Evolutionary conservation across 2,329 filamentous ascomycete genomes (phyloP).

Genomic region (Beauveria rudraprayagi): DNA sequence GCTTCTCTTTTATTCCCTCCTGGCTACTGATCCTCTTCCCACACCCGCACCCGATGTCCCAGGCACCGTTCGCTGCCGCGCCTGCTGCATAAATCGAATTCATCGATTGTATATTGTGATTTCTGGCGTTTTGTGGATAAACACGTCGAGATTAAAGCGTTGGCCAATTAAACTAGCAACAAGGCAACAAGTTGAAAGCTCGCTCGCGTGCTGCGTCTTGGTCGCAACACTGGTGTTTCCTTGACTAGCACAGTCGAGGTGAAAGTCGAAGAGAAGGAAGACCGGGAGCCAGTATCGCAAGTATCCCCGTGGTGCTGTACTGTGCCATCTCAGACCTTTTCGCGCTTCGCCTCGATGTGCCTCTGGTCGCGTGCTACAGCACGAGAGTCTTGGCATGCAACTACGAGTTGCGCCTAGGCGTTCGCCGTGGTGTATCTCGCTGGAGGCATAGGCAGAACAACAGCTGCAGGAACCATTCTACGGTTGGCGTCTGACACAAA

Average conservation of each 20-base stretch:
- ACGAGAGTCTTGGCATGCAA: not conserved
- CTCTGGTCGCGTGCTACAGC: not conserved
- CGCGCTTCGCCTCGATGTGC: not conserved
- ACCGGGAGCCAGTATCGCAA: not conserved
- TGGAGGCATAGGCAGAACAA: not conserved
- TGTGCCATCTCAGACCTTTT: not conserved
- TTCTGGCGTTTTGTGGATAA: constrained; percentile 9
- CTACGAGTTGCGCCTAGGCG: not conserved
- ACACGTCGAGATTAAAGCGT: constrained; percentile 7
- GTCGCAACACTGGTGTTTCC: not conserved
- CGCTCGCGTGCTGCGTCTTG: not conserved
- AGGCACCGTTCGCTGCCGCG: not conserved
- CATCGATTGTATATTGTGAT: constrained; percentile 12
- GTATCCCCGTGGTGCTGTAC: not conserved
- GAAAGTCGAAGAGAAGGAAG: not conserved
- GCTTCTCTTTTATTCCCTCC: constrained; percentile 4
- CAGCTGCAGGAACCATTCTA: not conserved
- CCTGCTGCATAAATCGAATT: constrained; percentile 10
- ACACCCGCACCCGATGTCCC: not conserved
- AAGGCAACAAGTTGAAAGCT: not conserved
- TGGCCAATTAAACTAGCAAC: constrained; percentile 12
- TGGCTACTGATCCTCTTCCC: constrained; percentile 5
- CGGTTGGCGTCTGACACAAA: not conserved
- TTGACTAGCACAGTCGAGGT: not conserved
- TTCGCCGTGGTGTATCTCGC: not conserved